Conservation (phyloP, 352 stramenopile species). For the Albugo laibachii region DNA sequence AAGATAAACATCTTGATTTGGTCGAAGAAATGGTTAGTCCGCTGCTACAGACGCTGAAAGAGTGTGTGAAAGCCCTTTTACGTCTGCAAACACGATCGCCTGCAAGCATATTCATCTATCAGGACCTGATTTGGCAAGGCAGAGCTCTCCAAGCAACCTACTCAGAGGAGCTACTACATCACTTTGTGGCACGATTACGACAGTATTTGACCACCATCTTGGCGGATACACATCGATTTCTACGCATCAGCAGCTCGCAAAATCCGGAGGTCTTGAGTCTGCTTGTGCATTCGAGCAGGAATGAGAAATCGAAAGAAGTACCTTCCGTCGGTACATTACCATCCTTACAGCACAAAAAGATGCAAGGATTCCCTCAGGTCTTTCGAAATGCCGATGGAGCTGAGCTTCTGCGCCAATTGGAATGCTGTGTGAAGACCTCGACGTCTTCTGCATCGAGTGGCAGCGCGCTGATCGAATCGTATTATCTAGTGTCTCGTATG, state of each 20-base stretch:
- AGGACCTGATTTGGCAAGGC: constrained; percentile 65
- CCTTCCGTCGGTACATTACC: background rate
- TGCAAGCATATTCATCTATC: constrained; percentile 47
- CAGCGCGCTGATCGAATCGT: too few relatives aligned
- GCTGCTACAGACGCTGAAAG: constrained; percentile 24
- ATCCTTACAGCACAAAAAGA: constrained; percentile 6
- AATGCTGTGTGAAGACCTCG: too few relatives aligned
- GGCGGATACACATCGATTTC: constrained; percentile 52
- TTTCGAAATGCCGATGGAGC: too few relatives aligned
- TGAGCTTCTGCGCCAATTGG: too few relatives aligned
- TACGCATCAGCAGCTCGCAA: constrained; percentile 35
- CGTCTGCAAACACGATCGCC: constrained; percentile 34
- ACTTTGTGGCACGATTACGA: too few relatives aligned
- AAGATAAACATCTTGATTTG: background rate
- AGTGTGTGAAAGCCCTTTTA: constrained; percentile 28
- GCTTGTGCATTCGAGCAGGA: too few relatives aligned
- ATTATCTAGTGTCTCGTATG: too few relatives aligned
- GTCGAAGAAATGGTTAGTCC: constrained; percentile 12
- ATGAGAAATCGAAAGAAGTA: too few relatives aligned
- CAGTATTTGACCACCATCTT: constrained; percentile 11
- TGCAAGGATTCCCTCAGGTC: background rate
- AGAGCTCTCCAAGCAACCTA: background rate
- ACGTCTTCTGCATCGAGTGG: too few relatives aligned
- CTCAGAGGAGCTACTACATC: too few relatives aligned
- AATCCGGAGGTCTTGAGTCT: too few relatives aligned